Conservation (phyloP, 2,329 filamentous ascomycete species). For the Metarhizium robertsii region DNA sequence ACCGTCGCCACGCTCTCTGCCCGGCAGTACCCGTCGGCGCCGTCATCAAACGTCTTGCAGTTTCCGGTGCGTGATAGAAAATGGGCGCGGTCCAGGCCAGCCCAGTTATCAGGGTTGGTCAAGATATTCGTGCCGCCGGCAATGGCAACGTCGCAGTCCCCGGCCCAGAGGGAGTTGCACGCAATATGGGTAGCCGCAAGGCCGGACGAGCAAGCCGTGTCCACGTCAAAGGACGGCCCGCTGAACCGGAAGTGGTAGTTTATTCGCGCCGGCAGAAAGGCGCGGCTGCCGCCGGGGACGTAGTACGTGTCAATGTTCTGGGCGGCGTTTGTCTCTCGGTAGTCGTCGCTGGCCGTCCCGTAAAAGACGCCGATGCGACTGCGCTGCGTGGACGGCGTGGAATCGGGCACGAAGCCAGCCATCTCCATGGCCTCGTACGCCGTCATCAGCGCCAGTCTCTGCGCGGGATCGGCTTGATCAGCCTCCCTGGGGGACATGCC, state of each 20-base stretch:
- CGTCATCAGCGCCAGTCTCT: not conserved
- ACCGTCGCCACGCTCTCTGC: constrained; percentile 67
- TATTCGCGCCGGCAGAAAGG: constrained; percentile 50
- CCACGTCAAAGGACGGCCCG: constrained; percentile 62
- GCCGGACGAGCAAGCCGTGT: constrained; percentile 70
- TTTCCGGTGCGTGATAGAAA: constrained; percentile 48
- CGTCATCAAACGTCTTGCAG: constrained; percentile 69
- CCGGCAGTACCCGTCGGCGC: constrained; percentile 74
- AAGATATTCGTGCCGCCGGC: constrained; percentile 69
- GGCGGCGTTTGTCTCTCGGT: not conserved
- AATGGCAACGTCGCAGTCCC: constrained; percentile 72
- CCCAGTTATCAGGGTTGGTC: constrained; percentile 73
- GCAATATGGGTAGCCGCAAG: constrained; percentile 60
- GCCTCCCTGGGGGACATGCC: constrained; percentile 64
- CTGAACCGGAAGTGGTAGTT: constrained; percentile 69
- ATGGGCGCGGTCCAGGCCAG: constrained; percentile 64
- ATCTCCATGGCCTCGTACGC: constrained; percentile 1
- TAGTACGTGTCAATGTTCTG: constrained; percentile 2
- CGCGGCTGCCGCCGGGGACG: constrained; percentile 39
- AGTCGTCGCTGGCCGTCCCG: constrained; percentile 4
- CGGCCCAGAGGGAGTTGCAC: constrained; percentile 59
- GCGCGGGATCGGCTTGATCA: constrained; percentile 41
- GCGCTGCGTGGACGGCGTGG: not conserved
- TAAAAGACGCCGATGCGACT: not conserved
- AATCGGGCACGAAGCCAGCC: not conserved